Percentiles rank a stretch among this genome's conserved stretches.
Evolutionary conservation across 2,329 filamentous ascomycete species (phyloP).

Genomic region (Neospermospora avenae): DNA sequence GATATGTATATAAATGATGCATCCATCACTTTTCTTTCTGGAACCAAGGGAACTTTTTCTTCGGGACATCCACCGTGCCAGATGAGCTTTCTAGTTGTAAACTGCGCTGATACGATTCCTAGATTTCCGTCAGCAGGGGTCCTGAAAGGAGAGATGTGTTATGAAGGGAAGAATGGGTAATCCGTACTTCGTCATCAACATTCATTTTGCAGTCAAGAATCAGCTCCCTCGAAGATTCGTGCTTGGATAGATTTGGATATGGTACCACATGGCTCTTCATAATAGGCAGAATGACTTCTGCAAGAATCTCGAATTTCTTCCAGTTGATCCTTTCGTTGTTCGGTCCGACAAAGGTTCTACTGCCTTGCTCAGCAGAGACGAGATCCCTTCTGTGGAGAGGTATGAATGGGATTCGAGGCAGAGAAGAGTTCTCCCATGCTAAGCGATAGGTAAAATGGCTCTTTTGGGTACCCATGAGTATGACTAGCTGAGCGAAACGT

Average conservation of each 20-base stretch:
- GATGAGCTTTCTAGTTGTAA: constrained; percentile 53
- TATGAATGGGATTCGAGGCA: constrained; percentile 89
- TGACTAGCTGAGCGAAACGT: constrained; percentile 81
- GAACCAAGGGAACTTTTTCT: constrained; percentile 67
- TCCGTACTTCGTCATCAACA: constrained; percentile 81
- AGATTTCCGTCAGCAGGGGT: background rate
- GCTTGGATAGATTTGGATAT: constrained; percentile 68
- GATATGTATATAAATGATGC: background rate
- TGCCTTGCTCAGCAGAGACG: constrained; percentile 88
- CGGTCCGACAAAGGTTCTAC: constrained; percentile 78
- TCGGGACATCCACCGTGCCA: constrained; percentile 47
- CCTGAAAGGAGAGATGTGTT: background rate
- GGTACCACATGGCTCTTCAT: constrained; percentile 87
- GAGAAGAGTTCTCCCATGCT: constrained; percentile 92
- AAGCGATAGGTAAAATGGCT: constrained; percentile 94
- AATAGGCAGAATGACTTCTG: constrained; percentile 84
- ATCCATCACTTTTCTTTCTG: constrained; percentile 29
- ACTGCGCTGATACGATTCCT: constrained; percentile 65
- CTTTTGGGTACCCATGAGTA: constrained; percentile 90
- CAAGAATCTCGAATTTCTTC: constrained; percentile 97
- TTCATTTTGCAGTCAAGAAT: constrained; percentile 79
- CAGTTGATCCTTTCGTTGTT: constrained; percentile 81
- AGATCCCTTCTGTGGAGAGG: constrained; percentile 86
- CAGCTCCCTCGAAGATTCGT: constrained; percentile 68
- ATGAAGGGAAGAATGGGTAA: background rate